Evolutionary conservation across 345 rosid species (phyloP).

Genomic region (Eutrema yunnanense): DNA sequence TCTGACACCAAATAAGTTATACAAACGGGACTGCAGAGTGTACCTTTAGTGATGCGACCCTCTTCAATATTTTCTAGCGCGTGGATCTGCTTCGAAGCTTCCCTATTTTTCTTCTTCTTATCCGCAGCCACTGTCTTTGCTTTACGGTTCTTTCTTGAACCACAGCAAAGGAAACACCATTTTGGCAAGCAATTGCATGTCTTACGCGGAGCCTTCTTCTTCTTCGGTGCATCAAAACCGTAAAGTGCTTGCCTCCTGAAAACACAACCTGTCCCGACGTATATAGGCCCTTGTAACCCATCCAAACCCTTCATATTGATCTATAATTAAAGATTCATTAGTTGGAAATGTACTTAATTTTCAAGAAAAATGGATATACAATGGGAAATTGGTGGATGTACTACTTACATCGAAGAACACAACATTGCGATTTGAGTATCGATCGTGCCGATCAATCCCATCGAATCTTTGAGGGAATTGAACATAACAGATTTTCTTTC

Average conservation of each 20-base stretch:
- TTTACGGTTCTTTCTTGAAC: constrained; percentile 71
- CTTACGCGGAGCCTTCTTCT: constrained; percentile 85
- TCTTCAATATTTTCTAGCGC: constrained; percentile 96
- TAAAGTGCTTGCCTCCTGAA: constrained; percentile 95
- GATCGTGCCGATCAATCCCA: constrained; percentile 94
- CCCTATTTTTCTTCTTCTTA: constrained; percentile 72
- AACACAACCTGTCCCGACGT: constrained; percentile 97
- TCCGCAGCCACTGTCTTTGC: constrained; percentile 47
- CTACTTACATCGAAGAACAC: constrained; percentile 92
- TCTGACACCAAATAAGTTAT: background rate
- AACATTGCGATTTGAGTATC: constrained; percentile 94
- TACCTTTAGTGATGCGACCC: constrained; percentile 32
- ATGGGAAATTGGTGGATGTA: background rate
- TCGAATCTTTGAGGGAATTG: constrained; percentile 99
- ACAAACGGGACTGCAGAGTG: constrained; percentile 6
- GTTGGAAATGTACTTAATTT: background rate
- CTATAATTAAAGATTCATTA: constrained; percentile 37
- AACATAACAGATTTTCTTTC: constrained; percentile 95
- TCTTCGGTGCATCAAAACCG: constrained; percentile 80
- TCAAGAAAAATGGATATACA: background rate
- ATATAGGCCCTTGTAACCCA: constrained; percentile 97
- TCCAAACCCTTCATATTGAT: constrained; percentile 98
- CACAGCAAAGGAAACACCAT: constrained; percentile 80
- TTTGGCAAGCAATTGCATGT: constrained; percentile 99
- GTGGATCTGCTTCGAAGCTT: constrained; percentile 92